These are phyloP conservation scores for Creolimax fragrantissima DNA, from an alignment of 78 protist genomes.

Conservation along the genomic window DNA sequence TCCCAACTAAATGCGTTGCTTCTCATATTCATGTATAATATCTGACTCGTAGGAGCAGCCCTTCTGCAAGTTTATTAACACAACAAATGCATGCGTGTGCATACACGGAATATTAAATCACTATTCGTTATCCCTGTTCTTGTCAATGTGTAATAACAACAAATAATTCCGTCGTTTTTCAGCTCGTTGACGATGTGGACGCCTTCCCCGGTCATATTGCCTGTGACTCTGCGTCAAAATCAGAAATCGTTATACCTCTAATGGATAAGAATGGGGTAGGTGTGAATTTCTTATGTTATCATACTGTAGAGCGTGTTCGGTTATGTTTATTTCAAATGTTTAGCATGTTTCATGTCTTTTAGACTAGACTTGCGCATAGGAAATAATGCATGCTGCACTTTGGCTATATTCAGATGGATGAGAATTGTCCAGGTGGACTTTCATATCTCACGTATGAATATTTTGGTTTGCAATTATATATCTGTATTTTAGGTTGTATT, in stretches of 20 bases:
- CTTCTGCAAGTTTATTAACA: no score
- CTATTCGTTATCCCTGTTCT: no score
- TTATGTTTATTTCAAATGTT: not conserved
- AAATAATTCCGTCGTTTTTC: no score
- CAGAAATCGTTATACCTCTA: slow-evolving; percentile 33
- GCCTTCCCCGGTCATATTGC: slow-evolving; percentile 52
- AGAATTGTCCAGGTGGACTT: not conserved
- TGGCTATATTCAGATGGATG: not conserved
- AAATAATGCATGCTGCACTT: not conserved
- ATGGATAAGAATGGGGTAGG: not conserved
- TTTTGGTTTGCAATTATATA: no score
- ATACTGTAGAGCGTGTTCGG: not conserved
- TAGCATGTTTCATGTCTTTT: not conserved
- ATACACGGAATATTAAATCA: no score
- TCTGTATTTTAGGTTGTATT: not conserved
- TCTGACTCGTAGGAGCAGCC: no score
- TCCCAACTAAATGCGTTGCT: no score
- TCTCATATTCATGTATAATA: no score
- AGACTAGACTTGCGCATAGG: not conserved
- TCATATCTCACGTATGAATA: no score
- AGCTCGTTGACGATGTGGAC: slow-evolving; percentile 36
- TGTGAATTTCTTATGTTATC: not conserved
- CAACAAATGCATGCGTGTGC: no score
- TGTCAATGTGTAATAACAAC: no score
- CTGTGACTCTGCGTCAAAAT: slow-evolving; percentile 8